Percentiles rank a stretch among this genome's conserved stretches.
Evolutionary conservation across 2,329 filamentous ascomycete species (phyloP).

Genomic region (Blastomyces gilchristii): DNA sequence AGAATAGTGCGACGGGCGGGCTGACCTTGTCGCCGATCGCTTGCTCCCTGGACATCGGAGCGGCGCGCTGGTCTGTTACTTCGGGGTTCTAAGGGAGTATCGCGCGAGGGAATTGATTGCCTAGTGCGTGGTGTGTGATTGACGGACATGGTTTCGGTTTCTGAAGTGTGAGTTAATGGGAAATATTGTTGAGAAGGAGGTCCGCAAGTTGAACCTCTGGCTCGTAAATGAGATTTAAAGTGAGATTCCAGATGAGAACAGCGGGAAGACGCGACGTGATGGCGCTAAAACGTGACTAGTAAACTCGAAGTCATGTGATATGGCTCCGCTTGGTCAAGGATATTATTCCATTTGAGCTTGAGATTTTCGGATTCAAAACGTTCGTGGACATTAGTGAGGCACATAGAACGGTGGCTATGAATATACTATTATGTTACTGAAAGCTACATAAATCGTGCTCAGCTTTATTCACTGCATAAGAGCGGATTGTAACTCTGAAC

Average conservation of each 20-base stretch:
- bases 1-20: constrained; percentile 11
- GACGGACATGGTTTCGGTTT: neutral
- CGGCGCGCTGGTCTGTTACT: neutral
- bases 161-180: neutral
- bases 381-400: too few relatives aligned
- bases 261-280: constrained; percentile 6
- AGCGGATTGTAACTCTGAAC: too few relatives aligned
- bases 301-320: neutral
- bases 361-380: too few relatives aligned
- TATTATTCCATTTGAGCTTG: too few relatives aligned
- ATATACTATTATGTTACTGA: too few relatives aligned
- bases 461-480: too few relatives aligned
- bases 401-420: too few relatives aligned
- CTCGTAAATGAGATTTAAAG: neutral
- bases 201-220: neutral
- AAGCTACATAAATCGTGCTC: too few relatives aligned
- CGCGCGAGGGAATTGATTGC: neutral
- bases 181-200: neutral
- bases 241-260: neutral
- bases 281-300: neutral
- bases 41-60: neutral
- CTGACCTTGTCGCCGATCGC: neutral
- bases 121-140: neutral
- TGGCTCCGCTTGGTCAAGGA: too few relatives aligned
- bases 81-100: neutral